Evolutionary conservation across 441 rosid genomes (phyloP).

Genomic region (Erysimum cheiri): DNA sequence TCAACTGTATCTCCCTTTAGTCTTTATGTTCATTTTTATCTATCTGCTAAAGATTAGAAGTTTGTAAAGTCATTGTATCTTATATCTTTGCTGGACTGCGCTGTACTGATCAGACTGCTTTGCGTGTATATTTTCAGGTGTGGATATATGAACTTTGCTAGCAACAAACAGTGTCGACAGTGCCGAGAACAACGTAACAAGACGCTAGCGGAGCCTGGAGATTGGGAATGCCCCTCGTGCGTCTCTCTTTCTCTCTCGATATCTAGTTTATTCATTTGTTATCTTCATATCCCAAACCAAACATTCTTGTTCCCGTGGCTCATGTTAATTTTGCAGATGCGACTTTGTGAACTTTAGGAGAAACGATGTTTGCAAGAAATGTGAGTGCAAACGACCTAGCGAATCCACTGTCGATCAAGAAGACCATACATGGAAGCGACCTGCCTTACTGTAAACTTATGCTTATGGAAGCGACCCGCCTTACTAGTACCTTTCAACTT

Average conservation of each 20-base stretch:
- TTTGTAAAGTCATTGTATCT: neutral
- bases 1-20: neutral
- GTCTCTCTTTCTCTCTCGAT: constrained; percentile 43
- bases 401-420: constrained; percentile 41
- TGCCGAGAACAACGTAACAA: constrained; percentile 67
- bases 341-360: constrained; percentile 74
- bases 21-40: neutral
- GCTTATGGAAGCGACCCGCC: constrained; percentile 11
- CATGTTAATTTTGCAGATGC: constrained; percentile 56
- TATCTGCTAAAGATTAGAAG: constrained; percentile 12
- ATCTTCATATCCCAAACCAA: neutral
- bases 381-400: constrained; percentile 60
- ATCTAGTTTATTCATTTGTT: constrained; percentile 12
- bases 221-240: constrained; percentile 94
- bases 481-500: constrained; percentile 25
- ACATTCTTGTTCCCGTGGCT: constrained; percentile 12
- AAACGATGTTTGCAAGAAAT: constrained; percentile 69
- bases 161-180: constrained; percentile 70
- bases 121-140: constrained; percentile 58
- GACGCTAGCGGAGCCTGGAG: constrained; percentile 72
- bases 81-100: constrained; percentile 11
- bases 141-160: constrained; percentile 92
- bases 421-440: constrained; percentile 47
- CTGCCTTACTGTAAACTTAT: constrained; percentile 28
- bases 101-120: constrained; percentile 9